Evolutionary conservation across 768 basidiomycete species (phyloP), one percentile per base, ranked within the genome.

Genomic region (Phaeolepiota aurea): DNA sequence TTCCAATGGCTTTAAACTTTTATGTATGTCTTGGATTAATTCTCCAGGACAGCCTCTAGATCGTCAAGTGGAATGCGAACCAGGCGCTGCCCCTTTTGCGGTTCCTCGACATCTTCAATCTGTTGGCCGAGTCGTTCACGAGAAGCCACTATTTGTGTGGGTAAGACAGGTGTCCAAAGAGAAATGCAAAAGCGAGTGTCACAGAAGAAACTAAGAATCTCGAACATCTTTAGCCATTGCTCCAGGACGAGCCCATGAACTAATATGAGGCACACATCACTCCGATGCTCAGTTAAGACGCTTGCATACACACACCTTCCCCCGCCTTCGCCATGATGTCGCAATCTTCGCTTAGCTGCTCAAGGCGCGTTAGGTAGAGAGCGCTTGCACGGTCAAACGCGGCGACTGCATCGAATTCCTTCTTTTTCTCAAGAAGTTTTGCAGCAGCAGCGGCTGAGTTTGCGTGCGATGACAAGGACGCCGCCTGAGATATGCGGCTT

Each of bases 181-280:
- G 32, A 16, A 16, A 18, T n/a, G 11, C 19, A 19, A 19, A 30
- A 23, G 34, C 32, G 20, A 43, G 5, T 67, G 81, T 51, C 50
- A 87, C 86, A 51, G 54, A 86, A 87, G 44, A 79, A 63, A 42
- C 62, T 73, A 37, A 88, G 62, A 39, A 85, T 85, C 48, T 77
- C 72, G 51, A 88, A 87, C 86, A 88, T 88, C 54, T 75, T 77
- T 7, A 83, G 81, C 85, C 84, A 87, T 46, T 87, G 83, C 43
- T 77, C 77, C 18, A 86, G 71, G 3, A 87, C 83, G 53, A 86
- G 75, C 7, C 85, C 85, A 46, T 82, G 80, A 22, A 82, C 85
- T 35, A 15, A 35, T 28, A n/a, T 7, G 7, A n/a, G 25, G 33
- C 18, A 16, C 9, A 9, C 9, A 16, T 7, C 15, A 35, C 7